Evolutionary conservation across 2,329 filamentous ascomycete species (phyloP), one percentile per base, ranked within the genome.

Genomic region (Talaromyces funiculosus): DNA sequence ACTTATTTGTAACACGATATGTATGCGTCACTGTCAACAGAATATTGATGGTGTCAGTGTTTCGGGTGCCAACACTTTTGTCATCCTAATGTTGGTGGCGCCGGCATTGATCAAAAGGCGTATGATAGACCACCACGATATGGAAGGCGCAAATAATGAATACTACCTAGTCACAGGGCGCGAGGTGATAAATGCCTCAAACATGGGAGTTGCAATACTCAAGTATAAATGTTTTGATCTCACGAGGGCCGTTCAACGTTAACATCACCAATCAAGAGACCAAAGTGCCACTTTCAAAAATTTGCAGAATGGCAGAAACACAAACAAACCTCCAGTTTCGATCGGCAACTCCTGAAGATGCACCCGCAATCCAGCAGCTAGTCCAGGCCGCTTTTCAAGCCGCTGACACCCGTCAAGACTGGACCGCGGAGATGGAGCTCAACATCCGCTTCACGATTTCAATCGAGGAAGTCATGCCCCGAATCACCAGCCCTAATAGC

Each of bases 301-400:
- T 4, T 51, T 18, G n/a, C n/a, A 53, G 16, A 62, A 57, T 67
- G 38, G 37, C 31, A 22, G 24, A 29, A 58, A 37, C 31, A 22
- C 18, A 29, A 58, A 37, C 7, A 10, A 58, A 57, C 16, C 69
- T 77, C 24, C 61, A 69, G 8, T 79, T 78, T 60, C 77, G 75
- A 57, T 51, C 67, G 35, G 78, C 77, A 53, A 74, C 68, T 7
- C 42, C 60, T 6, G 67, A 74, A 2, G 76, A 80, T 59, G 77
- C 73, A 0, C 54, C 63, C 0, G 68, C 63, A 6, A 58, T 80
- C 26, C 75, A 75, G 29, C 61, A 69, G 16, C 68, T 80, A 1
- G 71, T 78, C 0, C 68, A 79, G 55, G 64, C 71, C 12, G 75
- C 77, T 0, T 80, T 80, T 51, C 75, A 74, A 35, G 68, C 75